A percentile compares a stretch with the other conserved stretches of the same genome.
These are phyloP conservation scores for Scutellaria minor DNA, from an alignment of 257 asterid species.

Conservation along the genomic window DNA sequence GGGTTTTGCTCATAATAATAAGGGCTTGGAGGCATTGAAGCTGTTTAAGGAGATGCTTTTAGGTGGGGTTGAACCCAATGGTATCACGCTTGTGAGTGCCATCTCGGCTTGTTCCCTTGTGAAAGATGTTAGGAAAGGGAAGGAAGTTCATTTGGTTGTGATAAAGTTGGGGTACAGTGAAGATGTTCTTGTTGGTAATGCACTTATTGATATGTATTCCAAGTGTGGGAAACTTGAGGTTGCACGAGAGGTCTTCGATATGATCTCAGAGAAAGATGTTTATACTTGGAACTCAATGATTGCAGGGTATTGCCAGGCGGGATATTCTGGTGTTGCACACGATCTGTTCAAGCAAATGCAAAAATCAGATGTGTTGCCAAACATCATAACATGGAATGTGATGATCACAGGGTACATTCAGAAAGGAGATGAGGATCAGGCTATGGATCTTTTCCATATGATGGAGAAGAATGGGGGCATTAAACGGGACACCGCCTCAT, in stretches of 20 bases:
- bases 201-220: conserved; percentile 82
- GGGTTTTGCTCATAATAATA: conserved; percentile 66
- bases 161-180: conserved; percentile 61
- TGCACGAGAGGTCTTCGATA: conserved; percentile 65
- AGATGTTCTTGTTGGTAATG: conserved; percentile 68
- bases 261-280: conserved; percentile 58
- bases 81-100: conserved; percentile 64
- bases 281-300: conserved; percentile 89
- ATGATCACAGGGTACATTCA: conserved; percentile 78
- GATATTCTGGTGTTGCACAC: conserved; percentile 76
- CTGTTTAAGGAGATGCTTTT: conserved; percentile 62
- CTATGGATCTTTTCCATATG: conserved; percentile 68
- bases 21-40: conserved; percentile 52
- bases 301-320: conserved; percentile 81
- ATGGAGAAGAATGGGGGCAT: conserved; percentile 72
- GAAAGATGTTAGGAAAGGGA: conserved; percentile 67
- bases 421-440: conserved; percentile 79
- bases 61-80: conserved; percentile 67
- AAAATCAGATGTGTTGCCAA: conserved; percentile 57
- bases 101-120: conserved; percentile 62
- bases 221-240: conserved; percentile 67
- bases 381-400: conserved; percentile 78
- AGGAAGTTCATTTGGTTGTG: conserved; percentile 64
- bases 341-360: conserved; percentile 69
- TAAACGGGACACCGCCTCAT: conserved; percentile 71